These are phyloP conservation scores for Coffea humblotiana DNA, from an alignment of 305 asterid genomes.

Conservation along the genomic window DNA sequence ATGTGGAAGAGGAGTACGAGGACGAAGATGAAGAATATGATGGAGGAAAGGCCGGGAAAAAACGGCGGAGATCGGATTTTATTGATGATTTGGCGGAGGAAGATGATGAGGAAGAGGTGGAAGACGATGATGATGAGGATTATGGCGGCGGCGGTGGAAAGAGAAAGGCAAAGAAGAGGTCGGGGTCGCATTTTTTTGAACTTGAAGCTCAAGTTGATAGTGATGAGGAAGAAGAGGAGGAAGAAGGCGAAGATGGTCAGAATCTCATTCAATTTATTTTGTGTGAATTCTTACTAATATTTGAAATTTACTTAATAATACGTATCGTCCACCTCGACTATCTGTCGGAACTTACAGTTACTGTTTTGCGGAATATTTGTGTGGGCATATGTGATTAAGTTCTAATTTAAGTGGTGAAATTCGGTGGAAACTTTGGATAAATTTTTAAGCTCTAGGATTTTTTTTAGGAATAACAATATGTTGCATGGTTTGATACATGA, in stretches of 20 bases:
- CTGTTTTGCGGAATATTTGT: background rate
- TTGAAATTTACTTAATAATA: background rate
- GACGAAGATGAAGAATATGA: constrained; percentile 65
- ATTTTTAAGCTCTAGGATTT: background rate
- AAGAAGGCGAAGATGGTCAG: constrained; percentile 92
- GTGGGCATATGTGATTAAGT: background rate
- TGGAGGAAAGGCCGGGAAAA: constrained; percentile 62
- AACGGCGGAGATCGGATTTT: constrained; percentile 61
- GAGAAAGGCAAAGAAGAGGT: constrained; percentile 45
- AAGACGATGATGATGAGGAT: constrained; percentile 66
- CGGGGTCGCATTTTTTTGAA: constrained; percentile 64
- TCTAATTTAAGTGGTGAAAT: background rate
- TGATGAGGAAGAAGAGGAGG: constrained; percentile 94
- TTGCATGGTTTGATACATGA: background rate
- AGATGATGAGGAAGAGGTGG: constrained; percentile 42
- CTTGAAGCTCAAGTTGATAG: constrained; percentile 76
- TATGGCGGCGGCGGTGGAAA: constrained; percentile 38
- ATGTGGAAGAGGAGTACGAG: constrained; percentile 61
- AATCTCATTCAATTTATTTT: constrained; percentile 3
- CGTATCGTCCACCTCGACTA: background rate
- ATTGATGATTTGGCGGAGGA: constrained; percentile 84
- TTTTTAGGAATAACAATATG: background rate
- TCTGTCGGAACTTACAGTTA: background rate
- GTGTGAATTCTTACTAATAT: background rate
- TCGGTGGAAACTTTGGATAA: background rate